Conservation (phyloP, 2,329 filamentous ascomycete species). For the Juglanconis juglandina region DNA sequence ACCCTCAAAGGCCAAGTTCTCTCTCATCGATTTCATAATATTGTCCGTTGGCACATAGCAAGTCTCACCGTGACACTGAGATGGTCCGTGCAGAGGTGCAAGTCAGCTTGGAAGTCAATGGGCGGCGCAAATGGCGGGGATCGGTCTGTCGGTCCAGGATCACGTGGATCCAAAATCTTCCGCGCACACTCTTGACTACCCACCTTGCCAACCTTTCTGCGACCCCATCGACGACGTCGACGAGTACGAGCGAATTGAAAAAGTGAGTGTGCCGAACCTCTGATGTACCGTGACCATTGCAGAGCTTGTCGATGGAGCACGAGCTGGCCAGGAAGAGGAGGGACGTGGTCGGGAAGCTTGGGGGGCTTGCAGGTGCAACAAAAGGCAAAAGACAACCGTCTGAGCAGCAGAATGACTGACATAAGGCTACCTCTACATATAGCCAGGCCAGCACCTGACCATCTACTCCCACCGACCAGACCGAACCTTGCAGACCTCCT, state of each 20-base stretch:
- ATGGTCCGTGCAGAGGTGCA: conserved; percentile 12
- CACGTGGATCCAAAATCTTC: conserved; percentile 17
- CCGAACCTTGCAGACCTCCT: conserved; percentile 17
- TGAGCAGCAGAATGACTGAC: conserved; percentile 10
- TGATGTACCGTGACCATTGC: not conserved
- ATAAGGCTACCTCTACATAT: conserved; percentile 7
- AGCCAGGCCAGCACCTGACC: conserved; percentile 17
- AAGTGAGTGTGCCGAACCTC: conserved; percentile 14
- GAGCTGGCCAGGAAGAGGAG: not conserved
- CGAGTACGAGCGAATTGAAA: conserved; percentile 15
- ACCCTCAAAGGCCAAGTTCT: too few relatives aligned
- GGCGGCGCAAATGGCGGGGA: not conserved
- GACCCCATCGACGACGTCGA: conserved; percentile 14
- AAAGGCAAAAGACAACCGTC: not conserved
- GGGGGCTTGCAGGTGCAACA: conserved; percentile 6
- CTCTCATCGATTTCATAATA: too few relatives aligned
- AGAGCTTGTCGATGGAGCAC: not conserved
- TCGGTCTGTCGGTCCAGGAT: not conserved
- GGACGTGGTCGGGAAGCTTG: not conserved
- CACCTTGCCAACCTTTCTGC: conserved; percentile 6
- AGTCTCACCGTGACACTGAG: not conserved
- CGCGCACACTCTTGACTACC: conserved; percentile 10
- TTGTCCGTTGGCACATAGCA: not conserved
- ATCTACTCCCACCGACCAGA: conserved; percentile 11
- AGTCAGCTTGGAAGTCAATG: too few relatives aligned